Evolutionary conservation across 208 protist species (phyloP), one percentile per base, ranked within the genome.

Genomic region (Polymyxa betae): DNA sequence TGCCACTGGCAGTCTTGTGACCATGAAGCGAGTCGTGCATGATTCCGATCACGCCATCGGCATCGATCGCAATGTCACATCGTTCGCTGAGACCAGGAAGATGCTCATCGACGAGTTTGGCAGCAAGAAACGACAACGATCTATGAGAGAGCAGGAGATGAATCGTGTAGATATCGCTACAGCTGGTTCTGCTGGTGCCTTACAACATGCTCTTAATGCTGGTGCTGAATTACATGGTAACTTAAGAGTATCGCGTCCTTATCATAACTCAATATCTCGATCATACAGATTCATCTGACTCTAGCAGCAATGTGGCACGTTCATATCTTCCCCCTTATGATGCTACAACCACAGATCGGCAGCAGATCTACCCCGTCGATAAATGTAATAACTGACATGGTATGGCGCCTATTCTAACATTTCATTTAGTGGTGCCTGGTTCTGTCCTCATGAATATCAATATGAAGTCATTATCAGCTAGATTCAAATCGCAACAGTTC

Each of bases 81-180:
- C 72, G 16, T 82, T 38, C n/a, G 72, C 72, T 35, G 72, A 5
- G 16, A 82, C 72, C 35, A 82, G 35, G 40, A 5, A n/a, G 16
- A 35, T 82, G n/a, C 72, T 82, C 16, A 35, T 82, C 16, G 72
- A 82, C 72, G 72, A 82, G 5, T 82, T 82, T n/a, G 72, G 72
- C 72, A 82, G 72, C 72, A 82, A 82, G n/a, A 82, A 82, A 35
- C 72, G 72, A n/a, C 5, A 82, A 82, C 72, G 72, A 12, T 5
- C 72, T 5, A 5, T 82, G 72, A 5, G 40, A 43, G n/a, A 5
- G 72, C 16, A 5, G 16, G 72, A 82, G 5, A 82, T 82, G 72
- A 82, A 82, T n/a, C 5, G 5, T 5, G 40, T 82, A 20, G 72
- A 82, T 35, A 43, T 82, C 40, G 72, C 16, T 45, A 43, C 5